phyloP scores from a whole-genome alignment of 805 yeast species.

The Candida caryicola region DNA sequence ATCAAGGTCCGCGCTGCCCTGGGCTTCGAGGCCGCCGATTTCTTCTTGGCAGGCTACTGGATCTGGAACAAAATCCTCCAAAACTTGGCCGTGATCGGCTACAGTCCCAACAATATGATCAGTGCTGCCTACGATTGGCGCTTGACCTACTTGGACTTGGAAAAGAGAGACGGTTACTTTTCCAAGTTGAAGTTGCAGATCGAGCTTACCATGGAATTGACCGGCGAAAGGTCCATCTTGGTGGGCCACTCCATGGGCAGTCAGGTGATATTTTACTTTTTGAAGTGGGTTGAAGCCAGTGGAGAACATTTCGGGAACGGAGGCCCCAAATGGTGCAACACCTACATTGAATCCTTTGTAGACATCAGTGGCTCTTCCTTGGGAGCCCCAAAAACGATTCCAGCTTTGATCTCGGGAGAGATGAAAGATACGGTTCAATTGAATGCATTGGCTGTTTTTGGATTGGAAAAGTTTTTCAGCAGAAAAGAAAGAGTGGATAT shows the following conservation, averaged over 20 bases:
- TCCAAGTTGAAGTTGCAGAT: constrained; percentile 69
- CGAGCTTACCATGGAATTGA: constrained; percentile 52
- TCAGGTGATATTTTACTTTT: constrained; percentile 80
- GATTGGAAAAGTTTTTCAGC: constrained; percentile 89
- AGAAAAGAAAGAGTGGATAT: constrained; percentile 84
- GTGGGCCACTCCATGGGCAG: constrained; percentile 97
- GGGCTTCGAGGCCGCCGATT: constrained; percentile 96
- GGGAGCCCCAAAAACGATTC: constrained; percentile 93
- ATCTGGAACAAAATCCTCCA: constrained; percentile 96
- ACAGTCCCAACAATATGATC: constrained; percentile 85
- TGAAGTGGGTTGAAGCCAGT: constrained; percentile 94
- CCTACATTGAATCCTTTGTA: constrained; percentile 73
- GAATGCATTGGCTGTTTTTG: constrained; percentile 89
- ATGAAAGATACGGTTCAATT: constrained; percentile 97
- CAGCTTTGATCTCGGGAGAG: constrained; percentile 93
- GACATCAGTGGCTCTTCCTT: constrained; percentile 87
- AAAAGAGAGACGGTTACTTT: constrained; percentile 83
- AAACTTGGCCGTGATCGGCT: constrained; percentile 90
- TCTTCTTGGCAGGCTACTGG: constrained; percentile 97
- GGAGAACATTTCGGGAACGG: constrained; percentile 86
- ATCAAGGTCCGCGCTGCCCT: constrained; percentile 84
- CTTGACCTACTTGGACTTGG: constrained; percentile 83
- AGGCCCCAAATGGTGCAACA: constrained; percentile 86
- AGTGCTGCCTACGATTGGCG: constrained; percentile 98
- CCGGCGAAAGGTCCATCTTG: constrained; percentile 68